Evolutionary conservation across 2,329 filamentous ascomycete genomes (phyloP), one percentile per base, ranked within the genome.

Genomic region (Fusarium sp.): DNA sequence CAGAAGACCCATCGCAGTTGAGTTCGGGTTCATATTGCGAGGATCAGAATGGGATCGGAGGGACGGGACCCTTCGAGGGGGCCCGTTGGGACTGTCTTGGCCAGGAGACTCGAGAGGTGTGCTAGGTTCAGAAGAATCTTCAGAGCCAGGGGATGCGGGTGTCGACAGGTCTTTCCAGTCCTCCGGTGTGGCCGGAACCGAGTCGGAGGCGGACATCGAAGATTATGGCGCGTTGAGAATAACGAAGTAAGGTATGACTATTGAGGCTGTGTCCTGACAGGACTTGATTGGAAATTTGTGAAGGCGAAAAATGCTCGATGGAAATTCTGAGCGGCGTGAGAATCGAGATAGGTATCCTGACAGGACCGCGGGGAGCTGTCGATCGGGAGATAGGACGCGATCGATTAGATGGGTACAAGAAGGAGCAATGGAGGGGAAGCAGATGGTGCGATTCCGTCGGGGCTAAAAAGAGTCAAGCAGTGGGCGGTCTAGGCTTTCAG

Each of bases 1-100:
- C 75, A 97, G 83, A 62, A 92, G 87, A 43, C 94, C 94, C 6
- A 94, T 84, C 43, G 93, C 90, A 29, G 92, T 96, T n/a, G 94
- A 97, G n/a, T 90, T 94, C 9, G 91, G 83, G 59, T 88, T 93
- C 89, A 97, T 94, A 58, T 82, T 83, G 69, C 84, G 82, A 22
- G 89, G 82, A 52, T 90, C 87, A 57, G 90, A 89, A 22, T 87
- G 80, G 48, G 88, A 87, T 72, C 89, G 87, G 44, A 90, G 79
- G 8, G 88, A 88, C 22, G 88, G 85, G 62, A 90, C 76, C 78
- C 89, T 81, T 78, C 86, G 83, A 58, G 84, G 82, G 40, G 72
- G 65, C 59, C 83, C 82, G 67, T 66, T 61, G 20, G 74, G 72
- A 55, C 69, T 77, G 29, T 80, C 78, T 41, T 82, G 67, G 72